A percentile compares a stretch with the other conserved stretches of the same genome.
Evolutionary conservation across 768 basidiomycete genomes (phyloP).

Genomic region (Calocybe gangraenosa): DNA sequence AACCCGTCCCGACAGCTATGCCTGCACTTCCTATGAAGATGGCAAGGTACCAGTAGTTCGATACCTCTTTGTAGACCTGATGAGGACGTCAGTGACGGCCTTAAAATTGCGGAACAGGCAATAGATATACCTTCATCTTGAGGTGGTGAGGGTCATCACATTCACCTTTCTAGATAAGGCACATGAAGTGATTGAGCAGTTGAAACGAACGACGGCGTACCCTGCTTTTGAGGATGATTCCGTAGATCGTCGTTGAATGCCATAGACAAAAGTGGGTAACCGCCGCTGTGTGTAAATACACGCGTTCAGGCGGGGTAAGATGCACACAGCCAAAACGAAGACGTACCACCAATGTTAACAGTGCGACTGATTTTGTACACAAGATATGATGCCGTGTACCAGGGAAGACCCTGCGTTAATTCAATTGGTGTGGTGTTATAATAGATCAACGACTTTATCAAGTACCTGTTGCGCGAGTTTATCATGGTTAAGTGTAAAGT

Average conservation of each 20-base stretch:
- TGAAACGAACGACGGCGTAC: constrained; percentile 11
- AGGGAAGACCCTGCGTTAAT: constrained; percentile 32
- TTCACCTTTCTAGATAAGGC: constrained; percentile 28
- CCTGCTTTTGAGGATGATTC: constrained; percentile 27
- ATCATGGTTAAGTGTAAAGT: constrained; percentile 43
- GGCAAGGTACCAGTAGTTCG: constrained; percentile 31
- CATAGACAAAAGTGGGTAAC: constrained; percentile 45
- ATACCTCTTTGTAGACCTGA: constrained; percentile 31
- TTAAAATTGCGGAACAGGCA: neutral
- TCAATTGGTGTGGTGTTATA: neutral
- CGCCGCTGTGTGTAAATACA: constrained; percentile 26
- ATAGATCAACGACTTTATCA: neutral
- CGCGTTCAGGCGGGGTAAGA: neutral
- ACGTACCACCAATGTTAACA: constrained; percentile 33
- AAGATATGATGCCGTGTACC: constrained; percentile 41
- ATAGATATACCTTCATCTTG: constrained; percentile 27
- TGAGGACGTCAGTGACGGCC: neutral
- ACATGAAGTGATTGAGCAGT: neutral
- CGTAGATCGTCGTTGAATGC: constrained; percentile 36
- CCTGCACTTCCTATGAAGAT: constrained; percentile 27
- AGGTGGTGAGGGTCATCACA: constrained; percentile 33
- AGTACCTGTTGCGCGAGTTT: constrained; percentile 36
- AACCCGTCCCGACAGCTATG: constrained; percentile 29
- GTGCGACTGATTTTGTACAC: constrained; percentile 33
- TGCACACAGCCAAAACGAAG: neutral